Percentiles rank a stretch among this genome's conserved stretches.
Conservation (phyloP, 495 filamentous ascomycete genomes). For the Penicillium macrosclerotiorum region DNA sequence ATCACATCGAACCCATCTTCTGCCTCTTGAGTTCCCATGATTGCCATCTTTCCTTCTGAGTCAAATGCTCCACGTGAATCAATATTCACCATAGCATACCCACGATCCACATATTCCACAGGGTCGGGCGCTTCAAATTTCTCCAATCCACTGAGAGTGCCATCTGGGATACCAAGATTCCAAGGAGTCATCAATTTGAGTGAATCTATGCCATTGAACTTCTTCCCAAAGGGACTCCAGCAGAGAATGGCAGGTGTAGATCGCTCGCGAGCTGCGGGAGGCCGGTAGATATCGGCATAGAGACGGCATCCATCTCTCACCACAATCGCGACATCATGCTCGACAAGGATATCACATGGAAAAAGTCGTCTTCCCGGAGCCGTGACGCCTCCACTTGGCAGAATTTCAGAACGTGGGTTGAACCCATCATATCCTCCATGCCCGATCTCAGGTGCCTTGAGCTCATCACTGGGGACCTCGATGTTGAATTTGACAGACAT, state of each 20-base stretch:
- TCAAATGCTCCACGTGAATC: constrained; percentile 42
- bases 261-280: constrained; percentile 4
- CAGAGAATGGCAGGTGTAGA: constrained; percentile 30
- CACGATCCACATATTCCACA: constrained; percentile 33
- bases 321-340: constrained; percentile 19
- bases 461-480: constrained; percentile 4
- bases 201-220: constrained; percentile 19
- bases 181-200: constrained; percentile 12
- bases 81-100: constrained; percentile 45
- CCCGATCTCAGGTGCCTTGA: neutral
- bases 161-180: constrained; percentile 21
- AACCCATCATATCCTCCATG: constrained; percentile 1
- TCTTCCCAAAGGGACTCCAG: constrained; percentile 36
- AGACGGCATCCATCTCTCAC: constrained; percentile 28
- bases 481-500: constrained; percentile 9
- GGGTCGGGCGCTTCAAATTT: constrained; percentile 50
- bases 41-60: constrained; percentile 35
- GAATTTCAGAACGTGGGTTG: constrained; percentile 5
- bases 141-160: constrained; percentile 26
- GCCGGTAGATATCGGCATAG: constrained; percentile 32
- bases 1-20: constrained; percentile 46
- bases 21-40: constrained; percentile 45
- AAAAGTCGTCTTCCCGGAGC: constrained; percentile 8
- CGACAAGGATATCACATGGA: constrained; percentile 14
- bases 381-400: constrained; percentile 11